Evolutionary conservation across 768 basidiomycete genomes (phyloP).

Genomic region (Cubamyces lactineus): DNA sequence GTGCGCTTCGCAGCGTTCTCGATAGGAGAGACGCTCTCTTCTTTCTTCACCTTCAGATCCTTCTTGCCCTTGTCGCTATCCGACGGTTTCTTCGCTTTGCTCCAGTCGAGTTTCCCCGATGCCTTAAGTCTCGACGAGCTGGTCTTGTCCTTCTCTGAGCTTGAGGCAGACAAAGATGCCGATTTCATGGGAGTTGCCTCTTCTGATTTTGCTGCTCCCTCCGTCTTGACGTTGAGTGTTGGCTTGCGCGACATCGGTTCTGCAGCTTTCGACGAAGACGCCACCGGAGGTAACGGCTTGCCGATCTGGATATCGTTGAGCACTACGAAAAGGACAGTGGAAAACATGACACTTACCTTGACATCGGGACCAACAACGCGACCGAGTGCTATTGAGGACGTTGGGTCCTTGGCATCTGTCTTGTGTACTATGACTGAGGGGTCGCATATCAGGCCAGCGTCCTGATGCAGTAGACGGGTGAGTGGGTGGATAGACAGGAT

Average conservation of each 20-base stretch:
- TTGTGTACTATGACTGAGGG: conserved; percentile 37
- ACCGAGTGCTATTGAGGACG: conserved; percentile 29
- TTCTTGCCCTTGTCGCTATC: conserved; percentile 23
- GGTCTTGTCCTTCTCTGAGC: conserved; percentile 24
- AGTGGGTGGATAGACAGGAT: not conserved
- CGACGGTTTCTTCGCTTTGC: conserved; percentile 48
- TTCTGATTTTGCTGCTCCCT: not conserved
- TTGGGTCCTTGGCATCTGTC: conserved; percentile 36
- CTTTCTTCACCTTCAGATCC: conserved; percentile 22
- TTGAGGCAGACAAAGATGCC: not conserved
- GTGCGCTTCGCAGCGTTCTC: conserved; percentile 18
- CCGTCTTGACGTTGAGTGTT: conserved; percentile 16
- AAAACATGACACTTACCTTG: conserved; percentile 21
- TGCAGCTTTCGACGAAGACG: conserved; percentile 23
- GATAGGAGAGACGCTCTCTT: conserved; percentile 17
- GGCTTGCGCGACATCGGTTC: conserved; percentile 19
- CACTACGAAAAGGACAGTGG: too few species aligned
- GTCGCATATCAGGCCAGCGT: conserved; percentile 46
- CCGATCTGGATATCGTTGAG: conserved; percentile 20
- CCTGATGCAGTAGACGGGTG: conserved; percentile 37
- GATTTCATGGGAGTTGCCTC: not conserved
- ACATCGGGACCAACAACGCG: conserved; percentile 35
- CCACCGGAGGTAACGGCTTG: conserved; percentile 20
- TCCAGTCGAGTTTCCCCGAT: conserved; percentile 62
- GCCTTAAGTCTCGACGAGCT: conserved; percentile 38